These are phyloP conservation scores for Brassica incana DNA, from an alignment of 345 rosid genomes.

Conservation along the genomic window DNA sequence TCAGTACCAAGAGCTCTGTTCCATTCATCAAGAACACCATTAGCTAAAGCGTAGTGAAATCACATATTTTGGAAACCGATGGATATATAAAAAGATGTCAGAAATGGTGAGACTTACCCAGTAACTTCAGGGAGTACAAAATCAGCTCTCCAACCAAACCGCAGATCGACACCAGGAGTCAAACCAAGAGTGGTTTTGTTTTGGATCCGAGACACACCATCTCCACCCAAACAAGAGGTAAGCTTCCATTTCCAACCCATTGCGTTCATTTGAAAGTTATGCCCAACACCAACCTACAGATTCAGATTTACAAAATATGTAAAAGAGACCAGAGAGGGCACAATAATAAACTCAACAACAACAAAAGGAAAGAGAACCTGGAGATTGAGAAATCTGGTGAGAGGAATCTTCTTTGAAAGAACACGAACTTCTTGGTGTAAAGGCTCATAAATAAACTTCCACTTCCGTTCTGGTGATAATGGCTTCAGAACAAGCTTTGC, in stretches of 20 bases:
- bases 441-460: constrained; percentile 86
- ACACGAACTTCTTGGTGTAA: constrained; percentile 65
- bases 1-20: constrained; percentile 75
- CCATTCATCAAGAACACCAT: constrained; percentile 18
- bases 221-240: constrained; percentile 83
- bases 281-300: constrained; percentile 76
- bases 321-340: background rate
- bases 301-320: background rate
- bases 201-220: constrained; percentile 72
- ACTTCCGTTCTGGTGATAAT: constrained; percentile 60
- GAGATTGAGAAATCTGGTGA: constrained; percentile 74
- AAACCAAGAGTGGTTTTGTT: constrained; percentile 80
- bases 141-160: constrained; percentile 93
- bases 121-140: constrained; percentile 82
- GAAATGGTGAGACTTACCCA: constrained; percentile 49
- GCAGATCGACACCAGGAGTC: constrained; percentile 80
- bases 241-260: constrained; percentile 94
- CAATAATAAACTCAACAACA: background rate
- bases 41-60: background rate
- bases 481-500: constrained; percentile 88
- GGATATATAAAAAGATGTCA: background rate
- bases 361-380: constrained; percentile 51
- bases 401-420: constrained; percentile 79
- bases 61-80: background rate
- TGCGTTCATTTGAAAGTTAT: constrained; percentile 74